These are phyloP conservation scores for Tilletia horrida DNA, from an alignment of 1,284 basidiomycete genomes.

Conservation along the genomic window DNA sequence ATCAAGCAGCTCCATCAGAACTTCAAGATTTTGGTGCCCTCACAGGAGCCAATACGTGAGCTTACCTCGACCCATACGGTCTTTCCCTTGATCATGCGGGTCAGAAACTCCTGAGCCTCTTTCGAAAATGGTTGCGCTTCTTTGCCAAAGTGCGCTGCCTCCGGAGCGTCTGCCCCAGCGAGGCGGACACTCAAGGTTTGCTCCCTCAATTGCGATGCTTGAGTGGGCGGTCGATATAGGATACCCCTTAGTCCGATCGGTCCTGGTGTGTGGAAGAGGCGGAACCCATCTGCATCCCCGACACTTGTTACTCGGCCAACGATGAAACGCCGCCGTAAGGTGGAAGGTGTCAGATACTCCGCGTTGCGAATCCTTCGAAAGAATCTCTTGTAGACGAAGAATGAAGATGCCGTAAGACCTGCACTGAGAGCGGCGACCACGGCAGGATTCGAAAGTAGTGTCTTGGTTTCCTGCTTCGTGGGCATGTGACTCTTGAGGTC, in stretches of 20 bases:
- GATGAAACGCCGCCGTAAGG: constrained; percentile 42
- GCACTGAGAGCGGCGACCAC: constrained; percentile 3
- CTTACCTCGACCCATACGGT: constrained; percentile 29
- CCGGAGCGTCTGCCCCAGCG: constrained; percentile 52
- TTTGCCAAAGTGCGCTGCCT: constrained; percentile 51
- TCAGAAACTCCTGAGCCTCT: constrained; percentile 46
- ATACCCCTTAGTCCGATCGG: constrained; percentile 33
- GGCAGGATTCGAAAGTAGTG: neutral
- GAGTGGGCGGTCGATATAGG: constrained; percentile 29
- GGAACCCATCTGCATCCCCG: constrained; percentile 53
- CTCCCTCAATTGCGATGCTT: constrained; percentile 16
- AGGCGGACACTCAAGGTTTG: constrained; percentile 50
- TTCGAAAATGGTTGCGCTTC: constrained; percentile 49
- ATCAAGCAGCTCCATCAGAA: neutral
- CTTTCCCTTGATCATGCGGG: constrained; percentile 27
- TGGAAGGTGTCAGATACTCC: constrained; percentile 45
- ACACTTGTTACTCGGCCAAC: constrained; percentile 47
- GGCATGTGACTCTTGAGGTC: constrained; percentile 2
- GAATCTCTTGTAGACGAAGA: constrained; percentile 44
- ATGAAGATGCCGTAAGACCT: constrained; percentile 13
- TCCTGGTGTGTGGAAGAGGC: constrained; percentile 51
- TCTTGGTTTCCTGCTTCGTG: neutral
- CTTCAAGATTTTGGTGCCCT: too few relatives aligned
- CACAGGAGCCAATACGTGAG: too few relatives aligned
- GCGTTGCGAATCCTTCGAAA: constrained; percentile 48